Evolutionary conservation across 257 asterid species (phyloP), one percentile per base, ranked within the genome.

Genomic region (Capsicum pubescens): DNA sequence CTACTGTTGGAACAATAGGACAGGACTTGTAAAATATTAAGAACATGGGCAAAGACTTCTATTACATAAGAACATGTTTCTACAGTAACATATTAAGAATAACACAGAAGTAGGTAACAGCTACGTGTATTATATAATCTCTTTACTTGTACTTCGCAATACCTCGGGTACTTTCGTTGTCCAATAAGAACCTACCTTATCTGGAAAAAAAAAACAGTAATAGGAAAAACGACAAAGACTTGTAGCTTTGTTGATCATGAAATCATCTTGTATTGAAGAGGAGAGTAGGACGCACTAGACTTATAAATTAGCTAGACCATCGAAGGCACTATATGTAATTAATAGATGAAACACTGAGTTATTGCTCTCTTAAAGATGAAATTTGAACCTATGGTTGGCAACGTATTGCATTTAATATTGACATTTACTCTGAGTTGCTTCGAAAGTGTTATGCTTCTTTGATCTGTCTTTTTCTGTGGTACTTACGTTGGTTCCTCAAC

Each of bases 401-500:
- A n/a, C 1, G 11, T 66, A 12, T 35, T 67, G 74, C 50, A 59
- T 80, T 80, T 66, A 80, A 61, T 59, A 2, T 80, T 36, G 71
- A 9, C 2, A 26, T 58, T 4, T 36, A 36, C 17, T 7, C 68
- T 17, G 36, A 58, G 39, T 58, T 39, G 55, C 56, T 80, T 80
- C 5, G 11, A 17, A 56, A 66, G 42, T 39, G n/a, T 12, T 80
- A 12, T 44, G 60, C 35, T 42, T 55, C 69, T 44, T 57, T 66
- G 78, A 61, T 63, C 39, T 81, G 11, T 72, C 66, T n/a, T 55
- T 11, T 54, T n/a, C 82, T 64, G 8, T 59, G 17, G 21, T 64
- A 42, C 67, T 16, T 11, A n/a, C 67, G n/a, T 80, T 68, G 39
- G 80, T 79, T 85, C 19, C 83, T 83, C 56, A 79, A 52, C 44